Percentiles rank a stretch among this genome's conserved stretches.
These are phyloP conservation scores for Leccinum sublutescens DNA, from an alignment of 768 basidiomycete genomes.

Conservation along the genomic window DNA sequence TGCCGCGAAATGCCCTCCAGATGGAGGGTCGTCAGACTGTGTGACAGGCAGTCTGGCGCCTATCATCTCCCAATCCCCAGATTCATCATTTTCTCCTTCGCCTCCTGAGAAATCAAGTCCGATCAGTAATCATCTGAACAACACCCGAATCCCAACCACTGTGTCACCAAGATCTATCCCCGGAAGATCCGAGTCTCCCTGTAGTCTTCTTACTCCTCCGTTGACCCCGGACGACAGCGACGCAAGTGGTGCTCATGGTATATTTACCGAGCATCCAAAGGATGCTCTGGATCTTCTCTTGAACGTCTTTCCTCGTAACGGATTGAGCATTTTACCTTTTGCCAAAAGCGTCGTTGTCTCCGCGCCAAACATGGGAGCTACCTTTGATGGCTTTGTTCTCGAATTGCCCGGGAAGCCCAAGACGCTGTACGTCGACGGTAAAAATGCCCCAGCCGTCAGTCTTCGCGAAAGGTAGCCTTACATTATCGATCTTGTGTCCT, in stretches of 20 bases:
- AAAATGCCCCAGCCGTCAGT: slow-evolving; percentile 75
- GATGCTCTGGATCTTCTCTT: slow-evolving; percentile 78
- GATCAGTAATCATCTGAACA: slow-evolving; percentile 17
- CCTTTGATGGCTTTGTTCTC: slow-evolving; percentile 78
- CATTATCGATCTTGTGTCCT: slow-evolving; percentile 4
- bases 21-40: slow-evolving; percentile 92
- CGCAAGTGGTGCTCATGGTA: slow-evolving; percentile 39
- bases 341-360: slow-evolving; percentile 75
- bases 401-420: slow-evolving; percentile 67
- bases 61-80: slow-evolving; percentile 46
- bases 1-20: slow-evolving; percentile 90
- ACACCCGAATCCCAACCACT: slow-evolving; percentile 25
- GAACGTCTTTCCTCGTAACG: slow-evolving; percentile 73
- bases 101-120: slow-evolving; percentile 24
- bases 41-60: slow-evolving; percentile 92
- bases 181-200: slow-evolving; percentile 36
- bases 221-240: slow-evolving; percentile 73
- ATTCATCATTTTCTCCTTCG: slow-evolving; percentile 33
- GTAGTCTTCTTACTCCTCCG: slow-evolving; percentile 64
- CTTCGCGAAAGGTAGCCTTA: slow-evolving; percentile 73
- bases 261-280: slow-evolving; percentile 46
- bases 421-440: slow-evolving; percentile 84
- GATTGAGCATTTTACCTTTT: slow-evolving; percentile 63
- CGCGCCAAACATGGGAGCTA: slow-evolving; percentile 61
- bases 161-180: slow-evolving; percentile 45